These are phyloP conservation scores for Bacidia gigantensis DNA, from an alignment of 495 filamentous ascomycete species.

Conservation along the genomic window DNA sequence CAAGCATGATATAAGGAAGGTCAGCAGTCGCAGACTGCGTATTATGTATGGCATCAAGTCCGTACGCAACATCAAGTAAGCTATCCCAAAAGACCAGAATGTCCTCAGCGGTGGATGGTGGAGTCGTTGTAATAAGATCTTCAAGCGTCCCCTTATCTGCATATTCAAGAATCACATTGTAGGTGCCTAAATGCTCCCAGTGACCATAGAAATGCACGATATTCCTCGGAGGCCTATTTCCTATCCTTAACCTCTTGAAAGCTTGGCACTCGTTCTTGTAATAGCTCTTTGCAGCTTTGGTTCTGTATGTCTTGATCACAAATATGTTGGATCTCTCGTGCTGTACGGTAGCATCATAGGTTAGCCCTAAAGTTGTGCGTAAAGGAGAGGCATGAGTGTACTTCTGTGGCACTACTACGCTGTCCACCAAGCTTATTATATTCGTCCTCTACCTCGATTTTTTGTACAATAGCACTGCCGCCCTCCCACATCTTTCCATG, in stretches of 20 bases:
- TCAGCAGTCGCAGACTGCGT: not conserved
- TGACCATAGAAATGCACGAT: constrained; percentile 31
- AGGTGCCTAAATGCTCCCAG: constrained; percentile 25
- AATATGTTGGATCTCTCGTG: constrained; percentile 15
- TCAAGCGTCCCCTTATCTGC: constrained; percentile 30
- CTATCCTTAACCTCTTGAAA: constrained; percentile 17
- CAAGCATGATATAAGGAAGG: not conserved
- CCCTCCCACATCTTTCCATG: constrained; percentile 4
- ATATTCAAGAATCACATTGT: constrained; percentile 32
- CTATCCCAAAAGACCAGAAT: constrained; percentile 27
- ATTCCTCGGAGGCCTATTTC: constrained; percentile 10
- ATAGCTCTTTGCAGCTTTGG: constrained; percentile 16
- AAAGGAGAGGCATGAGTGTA: no score
- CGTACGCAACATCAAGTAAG: not conserved
- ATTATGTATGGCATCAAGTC: not conserved
- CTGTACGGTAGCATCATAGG: not conserved
- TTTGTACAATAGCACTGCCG: constrained; percentile 11
- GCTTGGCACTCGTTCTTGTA: constrained; percentile 26
- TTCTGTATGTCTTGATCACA: constrained; percentile 29
- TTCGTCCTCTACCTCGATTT: constrained; percentile 6
- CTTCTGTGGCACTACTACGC: no score
- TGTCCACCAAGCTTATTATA: constrained; percentile 13
- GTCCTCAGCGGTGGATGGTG: constrained; percentile 22
- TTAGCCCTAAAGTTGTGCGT: no score
- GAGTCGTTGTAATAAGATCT: constrained; percentile 23